These are phyloP conservation scores for Zymoseptoria crescenta DNA, from an alignment of 2,329 filamentous ascomycete species.

Conservation along the genomic window DNA sequence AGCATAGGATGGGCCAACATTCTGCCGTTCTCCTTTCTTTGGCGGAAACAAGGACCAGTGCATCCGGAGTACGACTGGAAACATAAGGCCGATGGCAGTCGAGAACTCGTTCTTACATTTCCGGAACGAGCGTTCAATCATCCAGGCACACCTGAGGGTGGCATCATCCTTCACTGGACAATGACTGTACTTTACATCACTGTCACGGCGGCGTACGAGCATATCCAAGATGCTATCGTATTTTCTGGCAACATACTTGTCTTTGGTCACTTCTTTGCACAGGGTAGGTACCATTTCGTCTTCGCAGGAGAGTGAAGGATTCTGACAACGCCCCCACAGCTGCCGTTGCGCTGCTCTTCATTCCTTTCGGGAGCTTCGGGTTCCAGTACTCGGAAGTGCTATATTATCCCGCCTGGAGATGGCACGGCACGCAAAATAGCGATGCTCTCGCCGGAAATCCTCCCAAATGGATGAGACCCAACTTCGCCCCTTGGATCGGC, in stretches of 20 bases:
- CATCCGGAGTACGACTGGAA: constrained; percentile 4
- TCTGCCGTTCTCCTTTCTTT: constrained; percentile 9
- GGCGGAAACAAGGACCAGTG: constrained; percentile 3
- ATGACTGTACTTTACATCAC: constrained; percentile 6
- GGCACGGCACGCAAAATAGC: no score
- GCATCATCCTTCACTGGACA: constrained; percentile 7
- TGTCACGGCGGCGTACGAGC: constrained; percentile 2
- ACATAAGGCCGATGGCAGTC: not conserved
- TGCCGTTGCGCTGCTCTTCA: no score
- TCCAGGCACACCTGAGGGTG: constrained; percentile 7
- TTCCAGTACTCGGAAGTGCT: no score
- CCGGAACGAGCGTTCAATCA: constrained; percentile 1
- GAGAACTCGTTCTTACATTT: not conserved
- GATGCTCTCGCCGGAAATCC: not conserved
- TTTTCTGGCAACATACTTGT: constrained; percentile 4
- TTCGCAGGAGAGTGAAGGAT: no score
- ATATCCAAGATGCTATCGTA: constrained; percentile 1
- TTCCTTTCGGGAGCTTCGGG: no score
- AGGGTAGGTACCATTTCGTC: not conserved
- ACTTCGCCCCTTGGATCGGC: constrained; percentile 2
- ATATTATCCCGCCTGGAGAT: no score
- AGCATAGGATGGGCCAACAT: constrained; percentile 11
- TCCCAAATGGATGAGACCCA: constrained; percentile 2
- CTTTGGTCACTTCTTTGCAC: constrained; percentile 4
- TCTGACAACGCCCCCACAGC: no score